These are phyloP conservation scores for Tetratostichococcus sp. DNA, from an alignment of 139 green algal species.

Conservation along the genomic window DNA sequence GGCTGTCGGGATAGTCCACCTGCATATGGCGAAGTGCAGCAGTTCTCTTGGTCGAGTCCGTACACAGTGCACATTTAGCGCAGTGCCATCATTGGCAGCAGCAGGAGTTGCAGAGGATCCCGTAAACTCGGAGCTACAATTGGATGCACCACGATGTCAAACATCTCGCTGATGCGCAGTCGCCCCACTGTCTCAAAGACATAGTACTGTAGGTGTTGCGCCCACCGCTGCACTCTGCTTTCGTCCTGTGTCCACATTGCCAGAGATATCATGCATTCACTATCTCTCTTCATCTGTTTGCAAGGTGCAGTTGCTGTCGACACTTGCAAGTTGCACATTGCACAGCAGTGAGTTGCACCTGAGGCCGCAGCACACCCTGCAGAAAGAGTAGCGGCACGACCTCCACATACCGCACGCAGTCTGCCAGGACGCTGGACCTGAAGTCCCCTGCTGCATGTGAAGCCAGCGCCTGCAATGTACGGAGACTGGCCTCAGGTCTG, in stretches of 20 bases:
- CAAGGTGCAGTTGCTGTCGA: too few species aligned
- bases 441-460: slow-evolving; percentile 17
- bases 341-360: not conserved
- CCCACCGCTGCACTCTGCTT: slow-evolving; percentile 46
- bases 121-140: too few species aligned
- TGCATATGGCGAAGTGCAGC: not conserved
- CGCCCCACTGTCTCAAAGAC: slow-evolving; percentile 67
- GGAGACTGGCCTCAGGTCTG: too few species aligned
- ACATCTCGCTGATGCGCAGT: slow-evolving; percentile 71
- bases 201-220: slow-evolving; percentile 57
- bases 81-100: too few species aligned
- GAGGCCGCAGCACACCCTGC: slow-evolving; percentile 21
- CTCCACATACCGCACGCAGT: slow-evolving; percentile 38
- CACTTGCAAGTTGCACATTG: too few species aligned
- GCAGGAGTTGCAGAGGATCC: slow-evolving; percentile 4
- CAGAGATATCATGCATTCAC: too few species aligned
- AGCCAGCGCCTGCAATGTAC: slow-evolving; percentile 7
- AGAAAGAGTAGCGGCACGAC: slow-evolving; percentile 53
- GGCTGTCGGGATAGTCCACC: slow-evolving; percentile 69
- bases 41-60: not conserved
- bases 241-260: not conserved
- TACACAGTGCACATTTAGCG: too few species aligned
- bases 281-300: too few species aligned
- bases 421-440: slow-evolving; percentile 34
- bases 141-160: slow-evolving; percentile 75